Evolutionary conservation across 2,329 filamentous ascomycete genomes (phyloP).

Genomic region (Botrytis aclada): DNA sequence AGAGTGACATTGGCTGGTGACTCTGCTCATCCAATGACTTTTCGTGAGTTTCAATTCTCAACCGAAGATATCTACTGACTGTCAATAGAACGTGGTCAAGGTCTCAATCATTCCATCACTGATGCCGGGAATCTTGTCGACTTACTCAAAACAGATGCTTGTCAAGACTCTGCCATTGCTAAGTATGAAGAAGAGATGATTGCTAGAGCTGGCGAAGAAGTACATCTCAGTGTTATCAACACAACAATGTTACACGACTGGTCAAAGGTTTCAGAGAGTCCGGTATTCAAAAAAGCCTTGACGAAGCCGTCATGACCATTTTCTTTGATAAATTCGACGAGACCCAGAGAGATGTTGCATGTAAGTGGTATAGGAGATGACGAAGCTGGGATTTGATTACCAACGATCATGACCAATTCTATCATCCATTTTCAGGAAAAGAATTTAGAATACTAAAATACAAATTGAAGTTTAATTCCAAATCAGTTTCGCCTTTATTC

Average conservation of each 20-base stretch:
- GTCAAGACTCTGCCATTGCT: conserved; percentile 38
- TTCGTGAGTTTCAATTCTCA: conserved; percentile 32
- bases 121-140: conserved; percentile 43
- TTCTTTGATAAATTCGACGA: neutral
- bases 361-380: neutral
- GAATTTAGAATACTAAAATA: neutral
- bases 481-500: neutral
- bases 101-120: conserved; percentile 47
- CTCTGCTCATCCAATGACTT: conserved; percentile 41
- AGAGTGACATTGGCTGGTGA: conserved; percentile 39
- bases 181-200: conserved; percentile 48
- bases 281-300: conserved; percentile 28
- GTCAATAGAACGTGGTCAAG: conserved; percentile 47
- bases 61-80: conserved; percentile 7
- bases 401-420: neutral
- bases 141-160: conserved; percentile 10
- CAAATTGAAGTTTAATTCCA: neutral
- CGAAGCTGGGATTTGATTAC: neutral
- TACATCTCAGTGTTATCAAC: conserved; percentile 44
- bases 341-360: no score
- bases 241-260: conserved; percentile 47
- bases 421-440: neutral
- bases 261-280: conserved; percentile 36
- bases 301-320: neutral
- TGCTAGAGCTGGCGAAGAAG: conserved; percentile 44